phyloP scores from a whole-genome alignment of 352 stramenopile species.

The Plasmopara halstedii region DNA sequence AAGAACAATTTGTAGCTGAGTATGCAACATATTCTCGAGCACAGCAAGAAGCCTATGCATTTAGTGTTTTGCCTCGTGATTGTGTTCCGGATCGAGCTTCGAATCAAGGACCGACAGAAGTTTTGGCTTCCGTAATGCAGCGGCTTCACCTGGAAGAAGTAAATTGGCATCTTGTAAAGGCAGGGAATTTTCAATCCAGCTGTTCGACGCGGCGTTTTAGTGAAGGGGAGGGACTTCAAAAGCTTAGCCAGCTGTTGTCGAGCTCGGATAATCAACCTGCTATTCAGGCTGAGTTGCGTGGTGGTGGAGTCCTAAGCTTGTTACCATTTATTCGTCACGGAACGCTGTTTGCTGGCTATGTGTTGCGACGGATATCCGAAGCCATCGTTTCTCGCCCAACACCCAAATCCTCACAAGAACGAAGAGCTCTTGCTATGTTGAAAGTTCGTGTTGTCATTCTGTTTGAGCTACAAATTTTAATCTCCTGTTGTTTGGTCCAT shows the following conservation, averaged over 20 bases:
- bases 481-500: not conserved
- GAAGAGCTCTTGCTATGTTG: conserved; percentile 51
- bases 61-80: conserved; percentile 24
- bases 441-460: conserved; percentile 28
- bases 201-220: conserved; percentile 34
- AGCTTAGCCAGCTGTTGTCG: conserved; percentile 39
- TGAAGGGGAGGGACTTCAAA: conserved; percentile 41
- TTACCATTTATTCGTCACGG: conserved; percentile 71
- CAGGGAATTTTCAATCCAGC: conserved; percentile 31
- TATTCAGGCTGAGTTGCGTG: conserved; percentile 60
- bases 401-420: conserved; percentile 31
- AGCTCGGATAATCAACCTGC: conserved; percentile 35
- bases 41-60: conserved; percentile 20
- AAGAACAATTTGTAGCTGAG: conserved; percentile 33
- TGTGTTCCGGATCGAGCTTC: conserved; percentile 5
- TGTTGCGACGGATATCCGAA: conserved; percentile 36
- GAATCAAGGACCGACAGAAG: conserved; percentile 6
- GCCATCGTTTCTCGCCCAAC: conserved; percentile 30
- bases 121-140: conserved; percentile 17
- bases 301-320: conserved; percentile 58
- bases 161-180: conserved; percentile 39
- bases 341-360: conserved; percentile 44
- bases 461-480: not conserved
- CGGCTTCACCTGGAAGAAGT: conserved; percentile 36
- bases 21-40: conserved; percentile 21